Evolutionary conservation across 148 eudicot species (phyloP), one percentile per base, ranked within the genome.

Genomic region (Fagopyrum esculentum): DNA sequence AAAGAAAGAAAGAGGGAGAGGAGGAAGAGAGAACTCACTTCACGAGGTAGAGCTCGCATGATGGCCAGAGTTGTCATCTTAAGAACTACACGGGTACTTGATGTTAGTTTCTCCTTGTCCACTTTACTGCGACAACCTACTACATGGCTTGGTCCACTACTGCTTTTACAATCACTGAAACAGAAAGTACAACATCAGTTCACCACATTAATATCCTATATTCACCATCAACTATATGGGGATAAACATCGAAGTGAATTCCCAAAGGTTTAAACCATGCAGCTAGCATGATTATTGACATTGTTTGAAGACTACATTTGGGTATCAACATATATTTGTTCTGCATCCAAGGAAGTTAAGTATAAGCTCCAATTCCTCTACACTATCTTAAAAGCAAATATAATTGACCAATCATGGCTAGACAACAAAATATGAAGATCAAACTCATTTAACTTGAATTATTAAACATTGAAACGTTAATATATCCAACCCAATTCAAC

Each of bases 21-120:
- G 52, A 9, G 63, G 45, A 55, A 73, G 54, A 45, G 70, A 10
- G 26, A 69, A 84, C 83, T 72, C 78, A 92, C 98, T 83, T 95
- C 97, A 77, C 99, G 97, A 57, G 99, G 98, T 74, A 95, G 97
- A 76, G 96, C 94, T 22, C 99, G 89, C 98, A 95, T 95, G 71
- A 95, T 95, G 43, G 97, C 92, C 47, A 95, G 87, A 9, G 99
- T 95, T 11, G 98, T 95, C 99, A 95, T 90, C 78, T 95, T 98
- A 79, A 95, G 97, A 77, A 92, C 99, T 77, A 95, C 99, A 74
- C 98, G 81, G 17, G 99, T 95, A 44, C 97, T 98, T 9, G 97
- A 81, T 69, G 94, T 90, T 43, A 95, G 86, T 79, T 95, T 95
- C 66, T 92, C 99, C 80, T 94, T 95, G 83, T 95, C 99, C 78